Conservation (phyloP, 495 filamentous ascomycete genomes). For the Thozetella sp. region DNA sequence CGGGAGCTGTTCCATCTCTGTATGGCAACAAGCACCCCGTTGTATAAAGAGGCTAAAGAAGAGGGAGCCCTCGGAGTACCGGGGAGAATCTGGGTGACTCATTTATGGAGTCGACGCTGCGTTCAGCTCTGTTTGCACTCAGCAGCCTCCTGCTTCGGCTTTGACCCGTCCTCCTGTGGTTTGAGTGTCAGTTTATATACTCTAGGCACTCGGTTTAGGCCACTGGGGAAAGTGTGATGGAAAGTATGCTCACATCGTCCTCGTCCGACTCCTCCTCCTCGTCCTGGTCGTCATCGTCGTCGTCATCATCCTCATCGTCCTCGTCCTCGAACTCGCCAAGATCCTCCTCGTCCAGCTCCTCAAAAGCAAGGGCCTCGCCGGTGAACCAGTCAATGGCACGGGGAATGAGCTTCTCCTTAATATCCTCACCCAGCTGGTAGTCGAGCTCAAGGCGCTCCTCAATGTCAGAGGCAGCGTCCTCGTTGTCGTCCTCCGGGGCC, state of each 20-base stretch:
- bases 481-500: slow-evolving; percentile 74
- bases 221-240: background rate
- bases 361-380: slow-evolving; percentile 95
- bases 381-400: slow-evolving; percentile 99
- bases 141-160: slow-evolving; percentile 98
- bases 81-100: slow-evolving; percentile 9
- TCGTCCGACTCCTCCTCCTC: slow-evolving; percentile 92
- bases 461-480: slow-evolving; percentile 84
- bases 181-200: slow-evolving; percentile 6
- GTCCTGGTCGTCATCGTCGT: slow-evolving; percentile 80
- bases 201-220: slow-evolving; percentile 5
- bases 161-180: slow-evolving; percentile 82
- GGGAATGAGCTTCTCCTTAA: slow-evolving; percentile 99
- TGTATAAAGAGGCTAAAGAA: slow-evolving; percentile 4
- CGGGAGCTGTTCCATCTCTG: background rate
- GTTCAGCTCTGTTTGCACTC: slow-evolving; percentile 99
- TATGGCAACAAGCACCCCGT: background rate
- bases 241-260: slow-evolving; percentile 66
- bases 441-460: slow-evolving; percentile 98
- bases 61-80: background rate
- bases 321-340: slow-evolving; percentile 89
- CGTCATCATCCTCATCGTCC: slow-evolving; percentile 82
- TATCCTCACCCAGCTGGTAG: slow-evolving; percentile 98
- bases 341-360: slow-evolving; percentile 91
- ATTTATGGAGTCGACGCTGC: background rate